These are phyloP conservation scores for Termitomyces sp. DNA, from an alignment of 768 basidiomycete species.

Conservation along the genomic window DNA sequence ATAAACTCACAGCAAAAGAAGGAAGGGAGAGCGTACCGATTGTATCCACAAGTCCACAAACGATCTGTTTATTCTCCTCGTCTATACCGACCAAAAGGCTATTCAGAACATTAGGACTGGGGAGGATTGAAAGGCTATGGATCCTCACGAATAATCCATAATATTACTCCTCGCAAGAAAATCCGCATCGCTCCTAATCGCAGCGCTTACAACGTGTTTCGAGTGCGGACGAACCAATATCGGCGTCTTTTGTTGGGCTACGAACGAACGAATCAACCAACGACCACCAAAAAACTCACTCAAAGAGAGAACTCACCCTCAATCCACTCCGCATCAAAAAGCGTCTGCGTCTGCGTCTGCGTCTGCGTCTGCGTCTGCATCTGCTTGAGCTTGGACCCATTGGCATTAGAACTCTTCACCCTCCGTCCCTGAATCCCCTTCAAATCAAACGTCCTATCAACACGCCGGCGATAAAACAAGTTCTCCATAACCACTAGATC, in stretches of 20 bases:
- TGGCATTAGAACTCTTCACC: constrained; percentile 46
- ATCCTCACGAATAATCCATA: constrained; percentile 83
- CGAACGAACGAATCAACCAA: neutral
- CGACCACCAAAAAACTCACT: neutral
- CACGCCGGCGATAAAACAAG: constrained; percentile 67
- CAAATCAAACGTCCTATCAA: constrained; percentile 72
- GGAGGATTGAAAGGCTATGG: neutral
- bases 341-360: constrained; percentile 48
- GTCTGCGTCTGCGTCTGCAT: constrained; percentile 47
- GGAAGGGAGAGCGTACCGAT: constrained; percentile 46
- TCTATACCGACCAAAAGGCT: constrained; percentile 76
- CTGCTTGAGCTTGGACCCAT: constrained; percentile 27
- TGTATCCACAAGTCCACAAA: constrained; percentile 80
- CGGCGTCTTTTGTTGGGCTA: constrained; percentile 63
- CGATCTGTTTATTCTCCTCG: constrained; percentile 60
- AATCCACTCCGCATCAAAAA: constrained; percentile 85
- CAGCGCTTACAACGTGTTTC: constrained; percentile 66
- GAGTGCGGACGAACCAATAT: constrained; percentile 71
- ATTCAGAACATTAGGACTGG: neutral
- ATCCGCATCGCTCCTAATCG: constrained; percentile 66
- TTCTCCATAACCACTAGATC: constrained; percentile 88
- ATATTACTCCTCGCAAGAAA: constrained; percentile 75
- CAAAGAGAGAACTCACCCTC: constrained; percentile 49
- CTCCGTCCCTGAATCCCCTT: constrained; percentile 82
- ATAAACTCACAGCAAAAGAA: no score